Conservation (phyloP, 1,284 basidiomycete species). For the Filobasidium uniguttulatum region DNA sequence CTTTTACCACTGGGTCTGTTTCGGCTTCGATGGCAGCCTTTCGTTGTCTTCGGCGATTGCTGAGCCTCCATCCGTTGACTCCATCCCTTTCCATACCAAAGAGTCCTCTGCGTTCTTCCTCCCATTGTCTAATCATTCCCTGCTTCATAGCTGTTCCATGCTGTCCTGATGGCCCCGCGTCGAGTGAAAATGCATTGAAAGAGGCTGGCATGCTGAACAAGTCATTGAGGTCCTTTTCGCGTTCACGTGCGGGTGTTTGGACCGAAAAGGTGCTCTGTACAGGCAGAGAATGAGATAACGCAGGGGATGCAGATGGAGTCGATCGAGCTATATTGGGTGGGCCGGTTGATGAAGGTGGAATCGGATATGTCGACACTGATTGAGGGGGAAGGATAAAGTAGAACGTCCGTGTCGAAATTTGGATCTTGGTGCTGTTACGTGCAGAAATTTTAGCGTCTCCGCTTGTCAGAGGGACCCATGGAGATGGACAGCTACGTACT, state of each 20-base stretch:
- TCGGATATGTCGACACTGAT: conserved; percentile 31
- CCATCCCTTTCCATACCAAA: conserved; percentile 15
- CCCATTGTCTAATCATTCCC: conserved; percentile 10
- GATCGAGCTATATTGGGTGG: conserved; percentile 23
- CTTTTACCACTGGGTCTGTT: neutral
- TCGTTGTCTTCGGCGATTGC: neutral
- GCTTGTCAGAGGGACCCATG: neutral
- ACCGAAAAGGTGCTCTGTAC: neutral
- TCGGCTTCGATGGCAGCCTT: neutral
- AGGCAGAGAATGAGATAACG: neutral
- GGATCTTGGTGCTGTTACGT: conserved; percentile 73
- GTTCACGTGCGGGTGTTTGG: neutral
- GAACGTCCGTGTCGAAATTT: conserved; percentile 95
- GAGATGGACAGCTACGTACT: conserved; percentile 42
- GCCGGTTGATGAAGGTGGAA: conserved; percentile 26
- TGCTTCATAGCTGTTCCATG: neutral
- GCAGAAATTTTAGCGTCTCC: neutral
- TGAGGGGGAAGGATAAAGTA: conserved; percentile 74
- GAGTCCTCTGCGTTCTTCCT: conserved; percentile 11
- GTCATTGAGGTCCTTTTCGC: conserved; percentile 10
- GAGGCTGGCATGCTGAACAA: conserved; percentile 21
- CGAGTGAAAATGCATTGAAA: conserved; percentile 34
- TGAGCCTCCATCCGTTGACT: conserved; percentile 7
- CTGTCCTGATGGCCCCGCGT: neutral
- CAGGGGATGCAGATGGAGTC: neutral